A percentile compares a stretch with the other conserved stretches of the same genome.
These are phyloP conservation scores for Moesziomyces aphidis DNA, from an alignment of 1,284 basidiomycete genomes.

Conservation along the genomic window DNA sequence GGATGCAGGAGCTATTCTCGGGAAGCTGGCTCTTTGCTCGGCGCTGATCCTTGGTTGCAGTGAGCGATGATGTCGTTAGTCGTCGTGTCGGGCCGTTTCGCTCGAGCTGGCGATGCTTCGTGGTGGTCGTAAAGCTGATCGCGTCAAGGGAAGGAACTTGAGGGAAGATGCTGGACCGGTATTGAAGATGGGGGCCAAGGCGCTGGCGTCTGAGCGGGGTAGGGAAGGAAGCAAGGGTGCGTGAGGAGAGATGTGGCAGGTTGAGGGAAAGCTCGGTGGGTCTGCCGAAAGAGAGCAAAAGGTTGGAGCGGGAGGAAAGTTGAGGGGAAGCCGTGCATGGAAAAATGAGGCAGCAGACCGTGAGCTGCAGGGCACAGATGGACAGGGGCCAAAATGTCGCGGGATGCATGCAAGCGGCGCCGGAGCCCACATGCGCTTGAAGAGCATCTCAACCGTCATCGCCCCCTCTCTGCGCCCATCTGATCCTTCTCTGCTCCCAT, in stretches of 20 bases:
- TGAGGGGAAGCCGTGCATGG: neutral
- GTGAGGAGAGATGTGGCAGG: neutral
- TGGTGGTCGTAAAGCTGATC: neutral
- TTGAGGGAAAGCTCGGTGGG: neutral
- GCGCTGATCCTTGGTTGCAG: neutral
- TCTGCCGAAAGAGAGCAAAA: neutral
- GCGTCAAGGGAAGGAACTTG: neutral
- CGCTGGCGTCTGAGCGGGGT: constrained; percentile 2
- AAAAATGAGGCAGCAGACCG: constrained; percentile 8
- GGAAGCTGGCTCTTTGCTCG: too few species aligned
- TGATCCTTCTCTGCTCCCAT: neutral
- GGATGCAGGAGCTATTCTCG: too few species aligned
- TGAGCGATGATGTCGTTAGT: neutral
- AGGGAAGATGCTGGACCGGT: neutral
- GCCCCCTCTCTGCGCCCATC: neutral
- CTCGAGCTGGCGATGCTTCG: neutral
- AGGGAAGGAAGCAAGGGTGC: neutral
- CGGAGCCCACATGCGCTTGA: constrained; percentile 8
- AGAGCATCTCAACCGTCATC: neutral
- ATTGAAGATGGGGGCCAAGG: neutral
- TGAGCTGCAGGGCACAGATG: constrained; percentile 27
- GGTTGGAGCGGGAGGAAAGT: neutral
- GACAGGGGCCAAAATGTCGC: constrained; percentile 51
- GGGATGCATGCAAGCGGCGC: constrained; percentile 27
- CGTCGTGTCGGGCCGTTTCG: neutral